phyloP scores from a whole-genome alignment of 2,329 filamentous ascomycete genomes.

The Fusarium ambrosium region DNA sequence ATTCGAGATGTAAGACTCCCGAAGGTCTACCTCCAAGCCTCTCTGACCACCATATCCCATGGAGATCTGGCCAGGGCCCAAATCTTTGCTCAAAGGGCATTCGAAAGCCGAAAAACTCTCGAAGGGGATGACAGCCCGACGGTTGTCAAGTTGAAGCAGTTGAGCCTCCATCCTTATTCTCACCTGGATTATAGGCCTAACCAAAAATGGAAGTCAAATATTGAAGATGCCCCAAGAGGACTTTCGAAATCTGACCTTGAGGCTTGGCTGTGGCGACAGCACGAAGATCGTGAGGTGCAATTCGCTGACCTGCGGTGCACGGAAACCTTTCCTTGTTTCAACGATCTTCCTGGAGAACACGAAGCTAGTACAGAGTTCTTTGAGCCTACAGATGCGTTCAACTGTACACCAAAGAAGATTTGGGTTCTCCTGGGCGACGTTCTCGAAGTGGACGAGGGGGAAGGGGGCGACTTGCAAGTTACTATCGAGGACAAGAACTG shows the following conservation, averaged over 20 bases:
- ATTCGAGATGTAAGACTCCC: neutral
- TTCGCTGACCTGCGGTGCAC: slow-evolving; percentile 7
- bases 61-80: slow-evolving; percentile 19
- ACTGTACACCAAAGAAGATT: slow-evolving; percentile 10
- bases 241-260: neutral
- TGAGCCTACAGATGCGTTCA: neutral
- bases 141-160: neutral
- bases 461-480: neutral
- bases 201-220: neutral
- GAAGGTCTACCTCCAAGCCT: neutral
- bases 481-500: slow-evolving; percentile 21
- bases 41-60: neutral
- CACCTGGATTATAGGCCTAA: neutral
- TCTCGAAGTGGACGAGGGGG: neutral
- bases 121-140: slow-evolving; percentile 2
- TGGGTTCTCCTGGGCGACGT: slow-evolving; percentile 38
- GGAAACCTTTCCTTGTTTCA: slow-evolving; percentile 15
- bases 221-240: neutral
- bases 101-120: neutral
- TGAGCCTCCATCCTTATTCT: neutral
- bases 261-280: slow-evolving; percentile 16
- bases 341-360: neutral
- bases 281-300: neutral
- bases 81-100: slow-evolving; percentile 9
- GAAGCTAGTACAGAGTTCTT: neutral